Base-by-base conservation (phyloP, 1,284 basidiomycete genomes). In the Naganishia cerealis region DNA sequence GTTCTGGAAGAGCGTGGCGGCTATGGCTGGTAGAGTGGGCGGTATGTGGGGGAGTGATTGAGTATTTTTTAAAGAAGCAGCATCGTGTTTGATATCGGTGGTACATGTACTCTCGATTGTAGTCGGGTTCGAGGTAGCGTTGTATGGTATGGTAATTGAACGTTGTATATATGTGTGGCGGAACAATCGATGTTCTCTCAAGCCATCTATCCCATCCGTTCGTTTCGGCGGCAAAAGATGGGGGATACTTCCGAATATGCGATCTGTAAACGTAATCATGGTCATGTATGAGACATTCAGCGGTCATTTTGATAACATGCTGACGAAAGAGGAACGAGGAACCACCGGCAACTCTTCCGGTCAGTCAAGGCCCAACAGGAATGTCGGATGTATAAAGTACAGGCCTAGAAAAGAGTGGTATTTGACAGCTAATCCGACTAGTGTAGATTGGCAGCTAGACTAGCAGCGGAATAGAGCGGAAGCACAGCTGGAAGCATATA, bases 1-100 rank as follows among this genome's bases (percentile, higher is more conserved):
- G 36, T 70, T 70, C 26, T 67, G 62, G 66, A 57, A 42, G 36
- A 36, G 61, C 12, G 61, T 63, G 15, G 42, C 40, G 24, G 57
- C 18, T 24, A 29, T n/a, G 8, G 40, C 43, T 1, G 57, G 26
- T 15, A 46, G 43, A 33, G 26, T 59, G 13, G 40, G 57, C 26
- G 26, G 36, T 15, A 13, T 39, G 36, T 38, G 13, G 54, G 54
- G 33, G 16, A 36, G 46, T 7, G 7, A 1, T 50, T 50, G 46
- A 36, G 33, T 21, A 15, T 16, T 12, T 2, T 18, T n/a, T 12
- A 12, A 36, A 8, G n/a, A 7, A 12, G 33, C 18, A 56, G 18
- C 26, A 33, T 18, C 54, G 33, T 8, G 54, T 36, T 38, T 33
- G 16, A 9, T 56, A 9, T 56, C 33, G 36, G 26, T 56, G 26